Percentiles rank a stretch among this genome's conserved stretches.
phyloP scores from a whole-genome alignment of 192 early-diverging fungal genomes.

The Coemansia sp. region DNA sequence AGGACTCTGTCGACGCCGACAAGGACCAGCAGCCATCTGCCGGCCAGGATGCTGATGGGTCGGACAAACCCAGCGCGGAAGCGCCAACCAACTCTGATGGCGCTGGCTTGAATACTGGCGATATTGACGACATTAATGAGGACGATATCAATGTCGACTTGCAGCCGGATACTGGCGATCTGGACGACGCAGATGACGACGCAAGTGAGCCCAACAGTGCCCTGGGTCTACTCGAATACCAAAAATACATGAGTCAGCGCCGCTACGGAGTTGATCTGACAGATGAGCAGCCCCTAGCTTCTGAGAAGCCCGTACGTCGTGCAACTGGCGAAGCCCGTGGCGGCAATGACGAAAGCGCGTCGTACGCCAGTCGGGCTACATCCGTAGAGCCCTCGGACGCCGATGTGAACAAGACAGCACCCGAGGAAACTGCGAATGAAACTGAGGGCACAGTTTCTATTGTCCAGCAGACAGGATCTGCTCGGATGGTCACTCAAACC shows the following conservation, averaged over 20 bases:
- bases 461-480: conserved; percentile 24
- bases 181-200: conserved; percentile 32
- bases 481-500: conserved; percentile 11
- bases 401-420: conserved; percentile 11
- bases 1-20: conserved; percentile 6
- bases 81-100: not conserved
- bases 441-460: conserved; percentile 21
- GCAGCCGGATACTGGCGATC: not conserved
- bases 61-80: not conserved
- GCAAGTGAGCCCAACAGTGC: conserved; percentile 13
- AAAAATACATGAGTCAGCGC: conserved; percentile 39
- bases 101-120: not conserved
- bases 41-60: not conserved
- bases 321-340: not conserved
- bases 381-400: not conserved
- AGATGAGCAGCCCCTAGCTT: conserved; percentile 15
- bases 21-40: not conserved
- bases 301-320: conserved; percentile 1
- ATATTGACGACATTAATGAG: conserved; percentile 21
- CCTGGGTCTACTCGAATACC: conserved; percentile 42
- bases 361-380: not conserved
- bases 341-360: not conserved
- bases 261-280: not conserved
- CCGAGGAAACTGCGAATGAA: not conserved
- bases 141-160: conserved; percentile 16